Evolutionary conservation across 495 filamentous ascomycete species (phyloP).

Genomic region (Trichoderma asperelloides): DNA sequence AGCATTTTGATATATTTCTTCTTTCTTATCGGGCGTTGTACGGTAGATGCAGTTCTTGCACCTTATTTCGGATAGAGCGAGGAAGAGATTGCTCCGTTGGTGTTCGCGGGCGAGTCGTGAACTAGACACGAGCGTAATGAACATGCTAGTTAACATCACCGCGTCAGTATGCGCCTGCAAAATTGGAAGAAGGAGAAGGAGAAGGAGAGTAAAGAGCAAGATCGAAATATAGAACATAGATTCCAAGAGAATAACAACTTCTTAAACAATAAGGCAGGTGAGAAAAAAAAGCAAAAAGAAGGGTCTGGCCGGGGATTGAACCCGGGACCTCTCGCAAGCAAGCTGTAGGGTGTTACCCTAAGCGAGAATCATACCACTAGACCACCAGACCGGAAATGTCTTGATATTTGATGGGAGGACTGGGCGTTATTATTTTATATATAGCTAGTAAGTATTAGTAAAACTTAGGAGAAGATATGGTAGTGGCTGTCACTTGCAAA

Average conservation of each 20-base stretch:
- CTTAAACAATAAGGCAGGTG: no score
- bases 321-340: constrained; percentile 13
- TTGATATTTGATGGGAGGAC: constrained; percentile 2
- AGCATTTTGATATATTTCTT: background rate
- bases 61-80: background rate
- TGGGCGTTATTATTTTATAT: background rate
- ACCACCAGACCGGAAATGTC: constrained; percentile 13
- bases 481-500: no score
- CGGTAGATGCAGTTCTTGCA: no score
- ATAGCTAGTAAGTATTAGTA: no score
- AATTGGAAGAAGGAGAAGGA: no score
- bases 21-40: no score
- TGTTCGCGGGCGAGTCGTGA: no score
- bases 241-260: background rate
- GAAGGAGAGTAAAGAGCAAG: background rate
- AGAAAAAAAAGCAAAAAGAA: background rate
- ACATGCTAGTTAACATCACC: no score
- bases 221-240: background rate
- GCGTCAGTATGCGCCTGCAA: no score
- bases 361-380: constrained; percentile 16
- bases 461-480: no score
- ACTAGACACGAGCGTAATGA: no score
- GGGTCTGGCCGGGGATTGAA: constrained; percentile 15
- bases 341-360: constrained; percentile 11
- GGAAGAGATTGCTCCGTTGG: background rate